Evolutionary conservation across 805 yeast species (phyloP).

Genomic region (Candida yuanshanica): DNA sequence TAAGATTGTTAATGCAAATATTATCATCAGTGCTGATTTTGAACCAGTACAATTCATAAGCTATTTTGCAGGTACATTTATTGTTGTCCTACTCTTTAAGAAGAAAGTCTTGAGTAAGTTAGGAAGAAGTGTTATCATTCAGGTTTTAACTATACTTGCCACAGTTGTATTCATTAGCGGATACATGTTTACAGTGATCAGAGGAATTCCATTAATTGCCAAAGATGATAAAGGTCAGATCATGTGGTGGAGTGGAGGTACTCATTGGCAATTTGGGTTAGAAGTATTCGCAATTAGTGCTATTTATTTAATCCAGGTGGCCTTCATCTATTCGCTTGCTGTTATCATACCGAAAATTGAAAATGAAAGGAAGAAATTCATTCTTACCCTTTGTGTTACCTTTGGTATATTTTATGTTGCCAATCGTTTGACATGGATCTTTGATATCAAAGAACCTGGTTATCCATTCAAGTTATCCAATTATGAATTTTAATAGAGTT

Average conservation of each 20-base stretch:
- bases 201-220: slow-evolving; percentile 59
- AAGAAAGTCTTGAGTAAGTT: slow-evolving; percentile 35
- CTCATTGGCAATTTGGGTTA: slow-evolving; percentile 63
- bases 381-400: slow-evolving; percentile 5
- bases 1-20: slow-evolving; percentile 36
- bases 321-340: slow-evolving; percentile 35
- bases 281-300: slow-evolving; percentile 52
- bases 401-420: slow-evolving; percentile 16
- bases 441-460: slow-evolving; percentile 15
- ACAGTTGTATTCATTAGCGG: slow-evolving; percentile 53
- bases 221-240: slow-evolving; percentile 43
- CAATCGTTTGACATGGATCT: slow-evolving; percentile 16
- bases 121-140: slow-evolving; percentile 21
- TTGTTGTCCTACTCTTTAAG: slow-evolving; percentile 41
- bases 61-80: slow-evolving; percentile 42
- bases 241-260: slow-evolving; percentile 58
- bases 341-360: slow-evolving; percentile 27
- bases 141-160: slow-evolving; percentile 31
- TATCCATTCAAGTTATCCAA: slow-evolving; percentile 16
- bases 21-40: slow-evolving; percentile 39
- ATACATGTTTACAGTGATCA: slow-evolving; percentile 54
- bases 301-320: slow-evolving; percentile 44
- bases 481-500: slow-evolving; percentile 14
- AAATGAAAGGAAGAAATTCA: slow-evolving; percentile 8
- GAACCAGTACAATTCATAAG: slow-evolving; percentile 36